phyloP scores from a whole-genome alignment of 2,329 filamentous ascomycete genomes.

The Pseudocercospora vitis region DNA sequence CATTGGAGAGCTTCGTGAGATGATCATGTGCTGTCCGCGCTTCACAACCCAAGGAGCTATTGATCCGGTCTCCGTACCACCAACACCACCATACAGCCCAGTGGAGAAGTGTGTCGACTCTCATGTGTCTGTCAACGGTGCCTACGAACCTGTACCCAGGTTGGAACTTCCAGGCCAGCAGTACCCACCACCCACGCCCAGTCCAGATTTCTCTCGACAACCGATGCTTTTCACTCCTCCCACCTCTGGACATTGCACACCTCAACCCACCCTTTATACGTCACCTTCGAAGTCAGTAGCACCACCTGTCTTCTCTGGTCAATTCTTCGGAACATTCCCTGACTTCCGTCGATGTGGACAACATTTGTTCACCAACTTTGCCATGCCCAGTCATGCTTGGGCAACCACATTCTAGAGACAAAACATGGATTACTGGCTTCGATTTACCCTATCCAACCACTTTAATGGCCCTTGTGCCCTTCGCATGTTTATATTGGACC shows the following conservation, averaged over 20 bases:
- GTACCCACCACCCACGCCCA: slow-evolving; percentile 23
- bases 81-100: slow-evolving; percentile 47
- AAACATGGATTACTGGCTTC: slow-evolving; percentile 11
- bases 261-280: slow-evolving; percentile 32
- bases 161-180: slow-evolving; percentile 35
- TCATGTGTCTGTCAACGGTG: slow-evolving; percentile 14
- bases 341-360: slow-evolving; percentile 31
- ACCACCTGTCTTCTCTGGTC: slow-evolving; percentile 20
- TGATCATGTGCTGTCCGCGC: slow-evolving; percentile 72
- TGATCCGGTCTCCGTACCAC: slow-evolving; percentile 45
- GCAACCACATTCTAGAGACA: slow-evolving; percentile 19
- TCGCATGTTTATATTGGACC: slow-evolving; percentile 21
- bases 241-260: slow-evolving; percentile 30
- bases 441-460: not conserved
- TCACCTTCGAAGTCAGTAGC: slow-evolving; percentile 26
- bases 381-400: slow-evolving; percentile 29
- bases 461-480: slow-evolving; percentile 8
- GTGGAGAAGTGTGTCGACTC: slow-evolving; percentile 37
- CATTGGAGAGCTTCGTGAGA: slow-evolving; percentile 72
- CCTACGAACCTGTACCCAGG: slow-evolving; percentile 29
- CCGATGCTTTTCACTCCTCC: slow-evolving; percentile 28
- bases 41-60: slow-evolving; percentile 65
- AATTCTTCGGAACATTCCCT: slow-evolving; percentile 25
- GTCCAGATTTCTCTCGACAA: slow-evolving; percentile 16
- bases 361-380: slow-evolving; percentile 29